A percentile compares a stretch with the other conserved stretches of the same genome.
phyloP scores from a whole-genome alignment of 2,329 filamentous ascomycete species.

The Ophiocordyceps robertsii region DNA sequence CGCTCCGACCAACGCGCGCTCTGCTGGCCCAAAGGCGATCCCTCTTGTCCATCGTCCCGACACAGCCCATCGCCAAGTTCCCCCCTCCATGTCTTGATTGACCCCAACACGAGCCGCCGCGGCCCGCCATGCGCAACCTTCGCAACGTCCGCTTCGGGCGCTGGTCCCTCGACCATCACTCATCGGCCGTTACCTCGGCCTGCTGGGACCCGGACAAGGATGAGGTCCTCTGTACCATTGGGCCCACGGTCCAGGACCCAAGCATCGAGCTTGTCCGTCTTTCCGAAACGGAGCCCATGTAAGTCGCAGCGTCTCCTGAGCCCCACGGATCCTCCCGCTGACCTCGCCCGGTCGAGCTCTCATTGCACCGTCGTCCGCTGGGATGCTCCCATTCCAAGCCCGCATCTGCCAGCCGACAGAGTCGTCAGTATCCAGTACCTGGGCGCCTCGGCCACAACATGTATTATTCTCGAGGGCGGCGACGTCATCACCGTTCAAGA shows the following conservation, averaged over 20 bases:
- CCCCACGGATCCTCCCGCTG: not conserved
- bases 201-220: conserved; percentile 78
- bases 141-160: conserved; percentile 60
- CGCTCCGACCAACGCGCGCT: too few relatives aligned
- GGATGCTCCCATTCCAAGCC: conserved; percentile 73
- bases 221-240: conserved; percentile 70
- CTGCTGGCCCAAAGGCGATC: too few relatives aligned
- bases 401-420: conserved; percentile 60
- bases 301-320: not conserved
- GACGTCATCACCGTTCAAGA: conserved; percentile 83
- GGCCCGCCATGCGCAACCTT: conserved; percentile 66
- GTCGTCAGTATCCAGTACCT: conserved; percentile 77
- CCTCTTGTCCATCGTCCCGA: not conserved
- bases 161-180: conserved; percentile 40
- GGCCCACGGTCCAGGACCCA: conserved; percentile 56
- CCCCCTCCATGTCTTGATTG: conserved; percentile 2
- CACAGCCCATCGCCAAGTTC: not conserved
- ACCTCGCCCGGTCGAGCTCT: conserved; percentile 10
- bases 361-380: conserved; percentile 56
- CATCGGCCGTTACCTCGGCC: conserved; percentile 47
- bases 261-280: conserved; percentile 59
- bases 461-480: conserved; percentile 75
- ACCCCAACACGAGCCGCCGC: not conserved
- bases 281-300: conserved; percentile 24
- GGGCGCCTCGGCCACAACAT: conserved; percentile 62